phyloP scores from a whole-genome alignment of 257 asterid genomes.

The Primulina huaijiensis region DNA sequence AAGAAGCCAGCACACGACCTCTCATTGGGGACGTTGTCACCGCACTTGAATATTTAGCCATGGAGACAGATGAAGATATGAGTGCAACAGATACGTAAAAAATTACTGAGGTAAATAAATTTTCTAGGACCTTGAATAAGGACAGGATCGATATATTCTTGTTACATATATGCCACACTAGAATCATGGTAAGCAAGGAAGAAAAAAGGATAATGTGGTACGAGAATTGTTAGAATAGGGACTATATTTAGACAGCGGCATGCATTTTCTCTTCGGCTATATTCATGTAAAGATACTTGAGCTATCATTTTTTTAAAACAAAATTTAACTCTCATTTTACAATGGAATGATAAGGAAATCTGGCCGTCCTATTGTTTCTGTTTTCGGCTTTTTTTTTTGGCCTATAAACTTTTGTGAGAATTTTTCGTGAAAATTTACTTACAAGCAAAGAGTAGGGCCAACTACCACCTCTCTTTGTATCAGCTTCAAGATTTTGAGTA shows the following conservation, averaged over 20 bases:
- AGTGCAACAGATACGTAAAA: conserved; percentile 18
- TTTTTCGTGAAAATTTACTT: too few relatives aligned
- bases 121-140: background rate
- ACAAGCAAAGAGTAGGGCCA: background rate
- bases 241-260: background rate
- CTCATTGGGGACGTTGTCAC: conserved; percentile 39
- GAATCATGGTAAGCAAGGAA: background rate
- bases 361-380: background rate
- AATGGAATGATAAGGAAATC: background rate
- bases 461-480: background rate
- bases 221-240: background rate
- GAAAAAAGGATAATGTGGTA: background rate
- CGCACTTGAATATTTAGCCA: conserved; percentile 44
- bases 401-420: background rate
- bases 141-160: background rate
- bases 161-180: background rate
- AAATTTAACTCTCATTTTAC: too few relatives aligned
- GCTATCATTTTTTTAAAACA: background rate
- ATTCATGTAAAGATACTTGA: too few relatives aligned
- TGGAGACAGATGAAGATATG: background rate
- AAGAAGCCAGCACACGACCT: conserved; percentile 42
- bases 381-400: background rate
- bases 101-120: background rate
- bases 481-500: too few relatives aligned
- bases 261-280: background rate